Evolutionary conservation across 2,329 filamentous ascomycete species (phyloP).

Genomic region (Arthrobotrys megalospora): DNA sequence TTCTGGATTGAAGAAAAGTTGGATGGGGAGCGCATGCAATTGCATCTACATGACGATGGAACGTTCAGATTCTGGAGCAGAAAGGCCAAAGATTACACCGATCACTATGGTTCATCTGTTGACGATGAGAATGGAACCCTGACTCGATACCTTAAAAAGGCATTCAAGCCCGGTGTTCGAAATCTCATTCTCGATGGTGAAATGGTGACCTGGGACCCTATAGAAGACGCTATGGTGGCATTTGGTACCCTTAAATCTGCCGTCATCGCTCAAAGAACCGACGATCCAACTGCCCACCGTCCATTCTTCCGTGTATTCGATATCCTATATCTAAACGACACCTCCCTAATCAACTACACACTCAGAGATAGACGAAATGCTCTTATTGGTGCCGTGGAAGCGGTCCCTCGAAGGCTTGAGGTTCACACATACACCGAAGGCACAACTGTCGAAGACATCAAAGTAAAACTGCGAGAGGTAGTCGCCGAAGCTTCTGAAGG

Average conservation of each 20-base stretch:
- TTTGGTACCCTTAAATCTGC: conserved; percentile 96
- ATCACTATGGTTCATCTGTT: conserved; percentile 86
- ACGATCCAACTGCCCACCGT: conserved; percentile 74
- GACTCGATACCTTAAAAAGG: conserved; percentile 82
- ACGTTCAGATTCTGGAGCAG: conserved; percentile 93
- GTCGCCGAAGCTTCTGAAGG: conserved; percentile 77
- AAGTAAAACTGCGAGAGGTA: conserved; percentile 83
- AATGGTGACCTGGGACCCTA: conserved; percentile 98
- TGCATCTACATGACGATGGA: conserved; percentile 87
- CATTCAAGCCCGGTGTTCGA: conserved; percentile 82
- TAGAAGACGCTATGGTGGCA: conserved; percentile 83
- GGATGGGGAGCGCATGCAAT: conserved; percentile 95
- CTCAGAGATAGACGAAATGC: conserved; percentile 84
- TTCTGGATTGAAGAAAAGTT: conserved; percentile 99
- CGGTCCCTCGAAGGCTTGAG: conserved; percentile 83
- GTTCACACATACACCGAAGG: conserved; percentile 81
- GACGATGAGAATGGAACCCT: conserved; percentile 82
- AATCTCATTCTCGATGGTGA: conserved; percentile 95
- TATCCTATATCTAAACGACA: conserved; percentile 88
- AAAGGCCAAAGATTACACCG: conserved; percentile 96
- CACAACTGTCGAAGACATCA: conserved; percentile 79
- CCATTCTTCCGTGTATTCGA: conserved; percentile 89
- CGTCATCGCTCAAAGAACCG: conserved; percentile 83
- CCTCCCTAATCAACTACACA: conserved; percentile 83
- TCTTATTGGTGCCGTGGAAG: conserved; percentile 78